phyloP scores from a whole-genome alignment of 1,139 yeast genomes.

The Yamadazyma songkhlaensis region DNA sequence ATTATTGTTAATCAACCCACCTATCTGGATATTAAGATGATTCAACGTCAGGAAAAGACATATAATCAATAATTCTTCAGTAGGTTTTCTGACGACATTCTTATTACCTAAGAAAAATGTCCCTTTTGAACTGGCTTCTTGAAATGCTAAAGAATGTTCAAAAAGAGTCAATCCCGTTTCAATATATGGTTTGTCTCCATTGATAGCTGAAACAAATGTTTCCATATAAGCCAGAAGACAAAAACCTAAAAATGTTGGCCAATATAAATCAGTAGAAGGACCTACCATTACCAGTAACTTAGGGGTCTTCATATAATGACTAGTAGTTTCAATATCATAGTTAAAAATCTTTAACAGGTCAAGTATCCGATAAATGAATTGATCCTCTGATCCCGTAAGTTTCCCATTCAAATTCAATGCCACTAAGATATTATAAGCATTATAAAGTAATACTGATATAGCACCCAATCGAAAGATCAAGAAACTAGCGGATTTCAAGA shows the following conservation, averaged over 20 bases:
- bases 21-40: slow-evolving; percentile 57
- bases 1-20: slow-evolving; percentile 52
- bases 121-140: slow-evolving; percentile 56
- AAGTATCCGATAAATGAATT: slow-evolving; percentile 17
- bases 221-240: slow-evolving; percentile 70
- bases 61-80: slow-evolving; percentile 51
- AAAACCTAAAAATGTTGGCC: slow-evolving; percentile 61
- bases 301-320: slow-evolving; percentile 36
- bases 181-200: slow-evolving; percentile 56
- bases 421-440: slow-evolving; percentile 33
- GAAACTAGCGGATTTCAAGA: slow-evolving; percentile 20
- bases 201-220: slow-evolving; percentile 60
- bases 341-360: slow-evolving; percentile 25
- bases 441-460: slow-evolving; percentile 30
- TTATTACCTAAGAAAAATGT: slow-evolving; percentile 26
- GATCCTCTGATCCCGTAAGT: slow-evolving; percentile 15
- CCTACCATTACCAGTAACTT: slow-evolving; percentile 36
- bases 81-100: slow-evolving; percentile 34
- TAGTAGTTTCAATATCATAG: slow-evolving; percentile 30
- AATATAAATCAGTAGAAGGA: slow-evolving; percentile 55
- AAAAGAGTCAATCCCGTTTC: slow-evolving; percentile 72
- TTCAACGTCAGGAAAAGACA: slow-evolving; percentile 51
- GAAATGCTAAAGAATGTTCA: slow-evolving; percentile 73
- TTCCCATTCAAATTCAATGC: slow-evolving; percentile 29
- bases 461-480: slow-evolving; percentile 35